Base-by-base conservation (phyloP, 2,329 filamentous ascomycete species). In the Aspergillus sp. region DNA sequence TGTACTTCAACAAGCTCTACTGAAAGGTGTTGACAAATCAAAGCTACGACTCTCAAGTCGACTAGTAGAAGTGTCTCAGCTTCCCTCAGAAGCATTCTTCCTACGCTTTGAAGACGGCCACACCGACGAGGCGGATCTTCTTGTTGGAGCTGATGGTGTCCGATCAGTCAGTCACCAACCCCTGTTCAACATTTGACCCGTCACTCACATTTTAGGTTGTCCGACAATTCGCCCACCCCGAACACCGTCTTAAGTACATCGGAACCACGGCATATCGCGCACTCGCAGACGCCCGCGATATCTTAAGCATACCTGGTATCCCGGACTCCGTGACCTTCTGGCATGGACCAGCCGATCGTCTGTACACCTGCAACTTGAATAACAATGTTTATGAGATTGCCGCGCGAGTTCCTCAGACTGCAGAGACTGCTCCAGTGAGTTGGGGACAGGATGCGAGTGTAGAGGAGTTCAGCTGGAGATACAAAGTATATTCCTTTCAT, bases 121-220 rank as follows among this genome's bases (percentile, higher is more conserved):
- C 7, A 39, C 36, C 5, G 56, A 57, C 27, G 53, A 61, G 17
- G 61, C 57, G 1, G 63, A 63, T 13, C 53, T 64, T 2, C 48
- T 63, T 2, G 55, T 64, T 7, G 63, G 63, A 2, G 61, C 63
- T 5, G 63, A 63, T 30, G 63, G 63, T 5, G 59, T 64, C n/a
- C 53, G 61, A 32, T 64, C 63, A 10, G 56, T 61, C 3, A 61
- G 51, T 21, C 8, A 8, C 25, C 17, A 11, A 15, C 8, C 52
- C 2, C 5, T 21, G 8, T 38, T 8, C 2, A 1, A 30, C 5
- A 8, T 1, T 30, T 15, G 6, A 25, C 13, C 3, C 0, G 1
- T 17, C 19, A 19, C n/a, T 7, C 3, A 10, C 5, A 5, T 2
- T 21, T 8, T 30, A 61, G 59, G 51, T 56, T 2, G 63, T 64